Base-by-base conservation (phyloP, 495 filamentous ascomycete genomes). In the Thermothielavioides terrestris region DNA sequence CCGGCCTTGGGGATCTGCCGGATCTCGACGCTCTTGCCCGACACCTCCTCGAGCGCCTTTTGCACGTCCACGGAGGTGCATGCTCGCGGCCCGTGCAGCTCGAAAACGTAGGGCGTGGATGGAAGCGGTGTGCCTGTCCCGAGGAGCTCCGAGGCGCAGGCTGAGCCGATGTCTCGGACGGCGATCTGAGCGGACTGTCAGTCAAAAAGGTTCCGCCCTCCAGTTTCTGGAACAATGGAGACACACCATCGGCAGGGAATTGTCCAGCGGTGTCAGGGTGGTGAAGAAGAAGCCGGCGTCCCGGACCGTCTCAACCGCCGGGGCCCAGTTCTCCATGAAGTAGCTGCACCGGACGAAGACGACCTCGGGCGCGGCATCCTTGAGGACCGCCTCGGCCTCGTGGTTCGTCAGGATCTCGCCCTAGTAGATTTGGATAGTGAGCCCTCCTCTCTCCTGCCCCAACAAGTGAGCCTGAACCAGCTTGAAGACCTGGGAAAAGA, bases 261-360 rank as follows among this genome's bases (percentile, higher is more conserved):
- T 20, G 11, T 57, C 49, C 3, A 53, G 14, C 2, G 59, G 61
- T 2, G 61, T 57, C 10, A 60, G 15, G 0, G 57, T 59, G 1
- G 53, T 47, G 42, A 41, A 57, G 39, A 62, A 54, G 54, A 60
- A 64, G 26, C 30, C 23, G 2, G 17, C 34, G 8, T 41, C 35
- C 10, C 31, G 21, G 30, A 64, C 20, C 1, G 50, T 60, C 34
- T 54, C 42, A 6, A 60, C 2, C 12, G 28, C 18, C 30, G 36
- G 36, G 6, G 37, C 53, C 53, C 53, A 62, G 46, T 59, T 64
- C 41, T 64, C 56, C 56, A 62, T 60, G 22, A 64, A 61, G 42
- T 55, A 62, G n/a, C 23, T 26, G 41, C 44, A 47, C 11, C 61
- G 58, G 17, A 64, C 50, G 36, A 62, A 54, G 12, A 62, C 47